Conservation (phyloP, 2,329 filamentous ascomycete species). For the Xylaria digitata region DNA sequence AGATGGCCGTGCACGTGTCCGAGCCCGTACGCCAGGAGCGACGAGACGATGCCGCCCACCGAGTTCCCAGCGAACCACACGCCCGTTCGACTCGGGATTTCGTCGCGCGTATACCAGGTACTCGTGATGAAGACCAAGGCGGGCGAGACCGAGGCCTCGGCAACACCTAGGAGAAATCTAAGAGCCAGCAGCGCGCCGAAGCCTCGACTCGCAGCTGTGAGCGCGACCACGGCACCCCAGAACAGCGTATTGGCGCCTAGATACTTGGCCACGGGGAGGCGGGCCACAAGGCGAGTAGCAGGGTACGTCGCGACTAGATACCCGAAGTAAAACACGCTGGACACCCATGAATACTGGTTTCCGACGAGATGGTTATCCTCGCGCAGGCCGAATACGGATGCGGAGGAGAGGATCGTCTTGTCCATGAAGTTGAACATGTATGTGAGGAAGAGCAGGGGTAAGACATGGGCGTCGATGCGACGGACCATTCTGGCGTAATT, state of each 20-base stretch:
- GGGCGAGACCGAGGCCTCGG: constrained; percentile 66
- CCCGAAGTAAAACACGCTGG: constrained; percentile 60
- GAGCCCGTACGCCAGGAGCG: constrained; percentile 65
- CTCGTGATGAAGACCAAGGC: constrained; percentile 67
- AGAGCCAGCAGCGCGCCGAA: constrained; percentile 62
- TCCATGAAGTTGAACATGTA: constrained; percentile 73
- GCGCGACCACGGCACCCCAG: constrained; percentile 61
- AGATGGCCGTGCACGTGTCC: constrained; percentile 63
- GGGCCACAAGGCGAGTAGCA: constrained; percentile 60
- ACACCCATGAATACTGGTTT: constrained; percentile 59
- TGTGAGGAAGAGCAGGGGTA: constrained; percentile 67
- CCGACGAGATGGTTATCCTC: constrained; percentile 59
- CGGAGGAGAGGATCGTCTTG: constrained; percentile 67
- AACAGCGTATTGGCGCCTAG: constrained; percentile 60
- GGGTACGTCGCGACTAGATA: constrained; percentile 64
- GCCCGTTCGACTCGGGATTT: constrained; percentile 65
- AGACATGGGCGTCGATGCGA: constrained; percentile 67
- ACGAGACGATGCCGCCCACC: constrained; percentile 60
- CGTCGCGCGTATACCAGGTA: constrained; percentile 67
- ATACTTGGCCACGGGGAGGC: constrained; percentile 60
- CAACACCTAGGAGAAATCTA: constrained; percentile 65
- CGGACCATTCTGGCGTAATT: constrained; percentile 53
- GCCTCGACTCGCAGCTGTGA: constrained; percentile 59
- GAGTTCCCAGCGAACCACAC: constrained; percentile 67
- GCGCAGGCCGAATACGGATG: constrained; percentile 66